Percentiles rank a stretch among this genome's conserved stretches.
Conservation (phyloP, 805 yeast species). For the Wickerhamomyces ciferrii region DNA sequence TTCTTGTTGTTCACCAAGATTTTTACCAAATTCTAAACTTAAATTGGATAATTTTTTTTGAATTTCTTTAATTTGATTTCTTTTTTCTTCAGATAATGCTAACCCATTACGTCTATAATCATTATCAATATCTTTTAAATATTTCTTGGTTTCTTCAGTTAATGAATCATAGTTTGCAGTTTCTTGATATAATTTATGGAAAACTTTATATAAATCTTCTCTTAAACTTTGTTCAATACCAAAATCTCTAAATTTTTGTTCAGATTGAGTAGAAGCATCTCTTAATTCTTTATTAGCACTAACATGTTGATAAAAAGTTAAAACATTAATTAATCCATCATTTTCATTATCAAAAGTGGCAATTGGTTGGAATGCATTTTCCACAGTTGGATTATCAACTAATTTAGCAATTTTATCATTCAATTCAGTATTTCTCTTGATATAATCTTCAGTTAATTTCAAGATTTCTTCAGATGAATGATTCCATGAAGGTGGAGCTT, state of each 20-base stretch:
- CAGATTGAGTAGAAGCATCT: constrained; percentile 65
- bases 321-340: constrained; percentile 39
- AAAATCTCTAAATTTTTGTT: constrained; percentile 48
- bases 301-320: constrained; percentile 71
- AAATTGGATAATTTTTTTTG: constrained; percentile 56
- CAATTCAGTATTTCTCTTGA: constrained; percentile 36
- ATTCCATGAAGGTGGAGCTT: constrained; percentile 47
- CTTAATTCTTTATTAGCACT: constrained; percentile 60
- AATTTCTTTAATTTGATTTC: constrained; percentile 52
- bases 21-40: constrained; percentile 53
- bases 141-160: constrained; percentile 52
- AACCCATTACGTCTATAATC: constrained; percentile 68
- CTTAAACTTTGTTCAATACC: constrained; percentile 62
- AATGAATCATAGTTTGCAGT: constrained; percentile 25
- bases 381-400: constrained; percentile 44
- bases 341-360: constrained; percentile 47
- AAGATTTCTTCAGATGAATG: constrained; percentile 47
- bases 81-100: constrained; percentile 46
- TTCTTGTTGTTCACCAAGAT: constrained; percentile 68
- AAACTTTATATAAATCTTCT: constrained; percentile 56
- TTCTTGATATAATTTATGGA: constrained; percentile 45
- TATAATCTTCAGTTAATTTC: constrained; percentile 35
- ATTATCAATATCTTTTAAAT: constrained; percentile 49
- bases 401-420: constrained; percentile 50
- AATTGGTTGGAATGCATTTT: constrained; percentile 47